These are phyloP conservation scores for Penicillium ochrochloron DNA, from an alignment of 495 filamentous ascomycete genomes.

Conservation along the genomic window DNA sequence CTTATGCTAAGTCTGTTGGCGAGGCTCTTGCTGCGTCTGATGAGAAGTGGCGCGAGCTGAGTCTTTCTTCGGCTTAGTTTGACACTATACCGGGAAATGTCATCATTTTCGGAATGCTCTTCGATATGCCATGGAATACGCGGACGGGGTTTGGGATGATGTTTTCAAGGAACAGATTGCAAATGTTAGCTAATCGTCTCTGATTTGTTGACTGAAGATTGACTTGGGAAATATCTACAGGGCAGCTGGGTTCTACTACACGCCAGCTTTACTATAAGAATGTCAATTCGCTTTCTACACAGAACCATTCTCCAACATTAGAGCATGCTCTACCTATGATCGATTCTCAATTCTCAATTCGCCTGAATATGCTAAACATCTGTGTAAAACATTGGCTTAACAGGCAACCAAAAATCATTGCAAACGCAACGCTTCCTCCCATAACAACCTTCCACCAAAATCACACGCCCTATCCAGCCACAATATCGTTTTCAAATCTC, in stretches of 20 bases:
- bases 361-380: background rate
- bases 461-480: background rate
- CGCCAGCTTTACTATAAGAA: background rate
- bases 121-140: background rate
- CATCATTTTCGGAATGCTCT: background rate
- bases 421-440: background rate
- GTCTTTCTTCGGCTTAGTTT: background rate
- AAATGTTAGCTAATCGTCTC: too few species aligned
- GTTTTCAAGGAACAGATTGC: too few species aligned
- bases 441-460: background rate
- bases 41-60: background rate
- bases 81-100: background rate
- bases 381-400: background rate
- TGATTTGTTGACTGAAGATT: too few species aligned
- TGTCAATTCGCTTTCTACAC: background rate
- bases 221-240: too few species aligned
- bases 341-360: background rate
- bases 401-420: background rate
- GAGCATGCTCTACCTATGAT: background rate
- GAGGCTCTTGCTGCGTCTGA: background rate
- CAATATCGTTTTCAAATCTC: background rate
- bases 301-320: background rate
- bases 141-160: too few species aligned
- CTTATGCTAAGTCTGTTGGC: background rate
- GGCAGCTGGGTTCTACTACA: background rate